These are phyloP conservation scores for Backusella liffmaniae DNA, from an alignment of 192 early-diverging fungal species.

Conservation along the genomic window DNA sequence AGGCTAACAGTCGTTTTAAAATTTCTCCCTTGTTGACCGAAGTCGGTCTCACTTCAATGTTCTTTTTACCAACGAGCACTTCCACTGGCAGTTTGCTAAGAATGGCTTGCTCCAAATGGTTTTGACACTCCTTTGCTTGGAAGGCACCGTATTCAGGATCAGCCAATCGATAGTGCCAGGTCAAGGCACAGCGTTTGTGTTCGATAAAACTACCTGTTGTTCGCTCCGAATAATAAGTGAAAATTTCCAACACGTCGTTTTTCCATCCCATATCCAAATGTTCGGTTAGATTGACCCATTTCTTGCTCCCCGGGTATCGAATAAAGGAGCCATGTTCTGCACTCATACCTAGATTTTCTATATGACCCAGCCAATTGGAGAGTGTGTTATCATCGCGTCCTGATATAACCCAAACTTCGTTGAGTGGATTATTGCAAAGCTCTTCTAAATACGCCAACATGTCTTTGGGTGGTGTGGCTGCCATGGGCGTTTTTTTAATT, in stretches of 20 bases:
- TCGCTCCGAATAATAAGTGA: constrained; percentile 93
- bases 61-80: constrained; percentile 94
- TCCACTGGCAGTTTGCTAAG: constrained; percentile 94
- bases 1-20: constrained; percentile 76
- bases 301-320: constrained; percentile 69
- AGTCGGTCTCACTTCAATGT: constrained; percentile 91
- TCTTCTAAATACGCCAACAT: constrained; percentile 75
- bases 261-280: constrained; percentile 91
- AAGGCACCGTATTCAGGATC: constrained; percentile 95
- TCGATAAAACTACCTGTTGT: constrained; percentile 94
- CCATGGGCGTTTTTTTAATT: constrained; percentile 79
- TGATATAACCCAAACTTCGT: constrained; percentile 88
- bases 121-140: constrained; percentile 97
- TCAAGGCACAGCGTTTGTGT: constrained; percentile 88
- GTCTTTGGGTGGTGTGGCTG: constrained; percentile 75
- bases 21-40: constrained; percentile 97
- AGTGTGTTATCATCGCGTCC: constrained; percentile 86
- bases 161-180: constrained; percentile 96
- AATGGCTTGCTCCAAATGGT: constrained; percentile 89
- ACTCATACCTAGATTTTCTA: constrained; percentile 77
- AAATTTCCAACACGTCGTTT: constrained; percentile 89
- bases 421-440: constrained; percentile 75
- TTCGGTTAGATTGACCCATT: constrained; percentile 74
- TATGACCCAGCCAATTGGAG: constrained; percentile 79
- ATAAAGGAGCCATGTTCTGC: constrained; percentile 98